Evolutionary conservation across 768 basidiomycete genomes (phyloP).

Genomic region (Boletus fagicola): DNA sequence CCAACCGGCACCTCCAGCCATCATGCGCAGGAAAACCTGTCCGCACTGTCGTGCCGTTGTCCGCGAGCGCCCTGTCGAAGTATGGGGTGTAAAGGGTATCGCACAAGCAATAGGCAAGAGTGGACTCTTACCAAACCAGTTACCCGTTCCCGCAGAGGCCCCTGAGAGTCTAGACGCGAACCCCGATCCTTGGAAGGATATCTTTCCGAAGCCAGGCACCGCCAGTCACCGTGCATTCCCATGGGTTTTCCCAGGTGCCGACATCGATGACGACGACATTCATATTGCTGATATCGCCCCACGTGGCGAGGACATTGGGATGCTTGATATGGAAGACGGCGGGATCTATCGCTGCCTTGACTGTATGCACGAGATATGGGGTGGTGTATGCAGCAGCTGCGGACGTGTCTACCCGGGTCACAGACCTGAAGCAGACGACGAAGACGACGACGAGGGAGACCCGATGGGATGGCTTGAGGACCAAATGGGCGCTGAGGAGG

Average conservation of each 20-base stretch:
- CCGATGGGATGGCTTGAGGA: constrained; percentile 37
- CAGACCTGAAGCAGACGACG: constrained; percentile 23
- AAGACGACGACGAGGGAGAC: constrained; percentile 29
- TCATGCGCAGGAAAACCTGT: constrained; percentile 41
- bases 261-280: constrained; percentile 20
- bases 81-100: constrained; percentile 49
- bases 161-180: constrained; percentile 24
- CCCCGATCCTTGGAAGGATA: constrained; percentile 64
- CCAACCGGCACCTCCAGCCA: constrained; percentile 23
- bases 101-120: constrained; percentile 50
- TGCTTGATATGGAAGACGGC: constrained; percentile 72
- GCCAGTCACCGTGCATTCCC: constrained; percentile 16
- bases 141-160: constrained; percentile 28
- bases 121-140: constrained; percentile 39
- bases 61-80: constrained; percentile 44
- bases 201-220: constrained; percentile 43
- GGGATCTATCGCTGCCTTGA: constrained; percentile 74
- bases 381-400: constrained; percentile 62
- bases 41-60: constrained; percentile 47
- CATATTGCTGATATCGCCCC: constrained; percentile 11
- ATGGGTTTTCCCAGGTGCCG: constrained; percentile 25
- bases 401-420: constrained; percentile 60
- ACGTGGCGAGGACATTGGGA: constrained; percentile 48
- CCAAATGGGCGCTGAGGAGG: constrained; percentile 36
- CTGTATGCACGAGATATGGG: constrained; percentile 78